Evolutionary conservation across 306 rosid species (phyloP), one percentile per base, ranked within the genome.

Genomic region (Lathyrus oleraceus): DNA sequence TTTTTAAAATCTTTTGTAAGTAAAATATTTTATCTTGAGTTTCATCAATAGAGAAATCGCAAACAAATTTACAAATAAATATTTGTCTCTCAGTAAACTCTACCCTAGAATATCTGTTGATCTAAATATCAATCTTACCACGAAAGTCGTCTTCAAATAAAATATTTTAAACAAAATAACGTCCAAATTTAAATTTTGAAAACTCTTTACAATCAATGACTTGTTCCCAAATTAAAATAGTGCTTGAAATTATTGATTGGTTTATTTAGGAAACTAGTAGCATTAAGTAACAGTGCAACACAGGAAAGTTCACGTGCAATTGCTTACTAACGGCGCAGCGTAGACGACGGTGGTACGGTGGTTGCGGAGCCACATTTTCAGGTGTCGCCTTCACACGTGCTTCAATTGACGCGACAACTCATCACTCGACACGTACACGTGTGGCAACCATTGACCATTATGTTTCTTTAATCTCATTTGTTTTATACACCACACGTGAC

Each of bases 401-500:
- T 57, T 39, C 36, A 61, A 44, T n/a, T 36, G 54, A 40, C 5
- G 30, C 43, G 61, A 72, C 82, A 75, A 39, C 62, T 61, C 75
- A 47, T 44, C 60, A 14, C 57, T 42, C 42, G 78, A 80, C 79
- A 82, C 45, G 3, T 59, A 73, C 86, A 85, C 85, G 89, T 84
- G 91, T 74, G 85, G 53, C 70, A 57, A 38, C 73, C 65, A 65
- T 74, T 79, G 79, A 71, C 81, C 58, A 75, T 36, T 52, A 2
- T 72, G 36, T 16, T 16, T 2, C 30, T 23, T 64, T 7, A 48
- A 28, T n/a, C 66, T 52, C 39, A n/a, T 17, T 47, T 67, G 36
- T 61, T 42, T 59, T 27, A 64, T 36, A 58, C 89, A 83, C 70
- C 91, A 61, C 91, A 84, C 87, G 96, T 87, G 93, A 75, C 69